Percentiles rank a stretch among this genome's conserved stretches.
phyloP scores from a whole-genome alignment of 768 basidiomycete genomes.

The Termitomyces sp. region DNA sequence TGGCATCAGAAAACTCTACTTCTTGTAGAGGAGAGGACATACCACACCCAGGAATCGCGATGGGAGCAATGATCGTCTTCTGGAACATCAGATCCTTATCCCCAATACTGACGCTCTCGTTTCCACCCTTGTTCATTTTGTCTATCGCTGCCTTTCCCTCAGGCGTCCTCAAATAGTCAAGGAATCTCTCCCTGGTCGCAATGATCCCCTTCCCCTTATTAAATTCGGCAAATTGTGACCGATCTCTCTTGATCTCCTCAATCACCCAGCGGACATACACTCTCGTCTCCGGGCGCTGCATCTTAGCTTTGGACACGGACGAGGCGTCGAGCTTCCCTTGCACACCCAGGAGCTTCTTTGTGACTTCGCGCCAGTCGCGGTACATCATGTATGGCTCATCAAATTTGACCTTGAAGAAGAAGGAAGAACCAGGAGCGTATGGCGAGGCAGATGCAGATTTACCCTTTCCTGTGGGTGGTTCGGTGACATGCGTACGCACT shows the following conservation, averaged over 20 bases:
- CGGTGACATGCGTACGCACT: conserved; percentile 66
- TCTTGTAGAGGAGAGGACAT: conserved; percentile 22
- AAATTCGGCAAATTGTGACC: conserved; percentile 54
- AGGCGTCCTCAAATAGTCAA: conserved; percentile 55
- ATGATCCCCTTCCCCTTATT: conserved; percentile 81
- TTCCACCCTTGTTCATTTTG: conserved; percentile 23
- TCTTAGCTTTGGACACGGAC: conserved; percentile 54
- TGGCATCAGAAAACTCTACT: conserved; percentile 10
- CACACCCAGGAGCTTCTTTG: conserved; percentile 59
- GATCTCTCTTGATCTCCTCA: conserved; percentile 61
- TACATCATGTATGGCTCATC: conserved; percentile 99
- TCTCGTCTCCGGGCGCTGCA: conserved; percentile 72
- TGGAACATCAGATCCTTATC: conserved; percentile 29
- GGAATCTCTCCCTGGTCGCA: conserved; percentile 69
- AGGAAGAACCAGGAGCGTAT: conserved; percentile 73
- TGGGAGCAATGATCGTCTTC: conserved; percentile 82
- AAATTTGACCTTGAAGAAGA: conserved; percentile 99
- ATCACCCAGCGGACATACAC: conserved; percentile 83
- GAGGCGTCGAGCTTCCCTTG: conserved; percentile 20
- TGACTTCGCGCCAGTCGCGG: conserved; percentile 94
- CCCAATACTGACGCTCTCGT: conserved; percentile 24
- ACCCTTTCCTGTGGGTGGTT: conserved; percentile 27
- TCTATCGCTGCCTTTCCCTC: conserved; percentile 33
- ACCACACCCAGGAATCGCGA: conserved; percentile 95
- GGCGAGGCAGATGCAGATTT: conserved; percentile 40